Conservation (phyloP, 768 basidiomycete genomes). For the Phanerochaete sordida region DNA sequence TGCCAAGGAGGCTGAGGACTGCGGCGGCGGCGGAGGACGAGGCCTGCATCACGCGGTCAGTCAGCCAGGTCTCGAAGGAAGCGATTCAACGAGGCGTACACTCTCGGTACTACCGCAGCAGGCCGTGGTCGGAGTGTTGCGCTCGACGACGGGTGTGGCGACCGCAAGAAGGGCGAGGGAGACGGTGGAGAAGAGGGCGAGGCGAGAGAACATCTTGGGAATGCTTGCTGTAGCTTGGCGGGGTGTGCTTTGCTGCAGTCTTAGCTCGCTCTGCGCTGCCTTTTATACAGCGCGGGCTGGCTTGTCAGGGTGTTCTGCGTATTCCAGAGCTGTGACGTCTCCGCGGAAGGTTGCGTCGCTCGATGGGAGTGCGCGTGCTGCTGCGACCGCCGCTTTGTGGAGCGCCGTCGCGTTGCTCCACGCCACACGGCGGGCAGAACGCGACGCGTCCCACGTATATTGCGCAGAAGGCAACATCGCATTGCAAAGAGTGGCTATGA, state of each 20-base stretch:
- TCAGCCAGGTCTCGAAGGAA: not conserved
- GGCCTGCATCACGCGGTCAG: not conserved
- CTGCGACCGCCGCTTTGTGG: no score
- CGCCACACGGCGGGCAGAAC: no score
- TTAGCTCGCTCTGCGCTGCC: no score
- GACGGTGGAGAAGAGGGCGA: not conserved
- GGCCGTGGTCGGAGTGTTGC: not conserved
- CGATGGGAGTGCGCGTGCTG: no score
- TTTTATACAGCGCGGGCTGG: no score
- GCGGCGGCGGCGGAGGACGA: not conserved
- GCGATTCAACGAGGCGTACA: not conserved
- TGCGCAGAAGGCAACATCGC: no score
- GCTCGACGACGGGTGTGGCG: slow-evolving; percentile 10
- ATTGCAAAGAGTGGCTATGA: no score
- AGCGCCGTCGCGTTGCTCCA: no score
- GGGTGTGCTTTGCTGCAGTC: not conserved
- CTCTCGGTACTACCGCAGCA: slow-evolving; percentile 4
- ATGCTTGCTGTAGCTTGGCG: not conserved
- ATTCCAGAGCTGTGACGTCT: no score
- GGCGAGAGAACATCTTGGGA: slow-evolving; percentile 6
- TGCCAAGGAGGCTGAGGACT: slow-evolving; percentile 9
- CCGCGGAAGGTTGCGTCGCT: no score
- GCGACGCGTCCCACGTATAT: no score
- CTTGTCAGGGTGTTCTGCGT: no score
- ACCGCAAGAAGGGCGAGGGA: slow-evolving; percentile 10